Evolutionary conservation across 2,329 filamentous ascomycete genomes (phyloP).

Genomic region (Fusarium sp.): DNA sequence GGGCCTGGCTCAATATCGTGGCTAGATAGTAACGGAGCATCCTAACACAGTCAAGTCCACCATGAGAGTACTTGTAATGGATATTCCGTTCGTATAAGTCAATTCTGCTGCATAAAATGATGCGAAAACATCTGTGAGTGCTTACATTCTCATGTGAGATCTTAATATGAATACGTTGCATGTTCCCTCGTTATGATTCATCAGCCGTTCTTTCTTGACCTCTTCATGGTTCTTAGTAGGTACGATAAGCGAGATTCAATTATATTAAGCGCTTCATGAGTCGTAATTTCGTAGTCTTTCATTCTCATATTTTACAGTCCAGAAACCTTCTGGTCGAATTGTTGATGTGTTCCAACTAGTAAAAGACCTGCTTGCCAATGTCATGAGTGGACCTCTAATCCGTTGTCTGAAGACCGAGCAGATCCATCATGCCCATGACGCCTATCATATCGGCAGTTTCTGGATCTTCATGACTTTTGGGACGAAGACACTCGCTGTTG

Average conservation of each 20-base stretch:
- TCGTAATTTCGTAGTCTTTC: conserved; percentile 5
- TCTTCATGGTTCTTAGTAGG: background rate
- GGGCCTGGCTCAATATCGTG: too few species aligned
- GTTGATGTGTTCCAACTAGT: background rate
- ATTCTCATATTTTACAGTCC: background rate
- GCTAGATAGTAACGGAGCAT: background rate
- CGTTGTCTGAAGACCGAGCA: conserved; percentile 39
- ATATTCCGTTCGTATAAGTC: background rate
- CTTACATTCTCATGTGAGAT: background rate
- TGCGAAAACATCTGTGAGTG: background rate
- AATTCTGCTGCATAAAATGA: background rate
- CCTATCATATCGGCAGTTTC: conserved; percentile 48
- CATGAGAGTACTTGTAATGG: background rate
- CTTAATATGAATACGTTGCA: background rate
- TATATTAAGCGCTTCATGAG: background rate
- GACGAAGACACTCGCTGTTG: conserved; percentile 58
- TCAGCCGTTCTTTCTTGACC: background rate
- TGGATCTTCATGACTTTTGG: conserved; percentile 20
- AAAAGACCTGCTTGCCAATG: conserved; percentile 46
- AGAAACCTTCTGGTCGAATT: background rate
- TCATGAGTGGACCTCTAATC: conserved; percentile 49
- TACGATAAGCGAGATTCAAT: too few species aligned
- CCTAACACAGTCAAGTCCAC: background rate
- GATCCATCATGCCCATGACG: conserved; percentile 39
- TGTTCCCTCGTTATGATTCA: background rate